Evolutionary conservation across 371 early-diverging fungal species (phyloP).

Genomic region (Coemansia sp.): DNA sequence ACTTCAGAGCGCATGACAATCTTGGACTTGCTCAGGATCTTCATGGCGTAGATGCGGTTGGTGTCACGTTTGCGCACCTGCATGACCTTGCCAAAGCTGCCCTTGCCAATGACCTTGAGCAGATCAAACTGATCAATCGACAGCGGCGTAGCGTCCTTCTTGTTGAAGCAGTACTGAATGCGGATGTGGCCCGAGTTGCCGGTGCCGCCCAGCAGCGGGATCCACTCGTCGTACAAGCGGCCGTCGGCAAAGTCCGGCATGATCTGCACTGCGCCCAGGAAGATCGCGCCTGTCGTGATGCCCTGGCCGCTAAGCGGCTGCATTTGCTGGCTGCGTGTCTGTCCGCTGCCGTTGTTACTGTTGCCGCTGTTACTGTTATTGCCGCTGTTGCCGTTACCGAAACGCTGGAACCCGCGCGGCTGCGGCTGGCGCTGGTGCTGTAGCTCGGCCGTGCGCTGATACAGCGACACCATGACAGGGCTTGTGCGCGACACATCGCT

Average conservation of each 20-base stretch:
- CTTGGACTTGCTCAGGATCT: constrained; percentile 91
- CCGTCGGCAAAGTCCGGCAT: constrained; percentile 65
- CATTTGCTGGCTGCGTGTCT: constrained; percentile 27
- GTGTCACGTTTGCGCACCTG: constrained; percentile 94
- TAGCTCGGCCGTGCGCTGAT: constrained; percentile 67
- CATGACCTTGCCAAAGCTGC: constrained; percentile 96
- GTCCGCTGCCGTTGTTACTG: constrained; percentile 7
- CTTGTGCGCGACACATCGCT: constrained; percentile 88
- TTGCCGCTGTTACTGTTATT: not conserved
- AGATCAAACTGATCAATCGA: constrained; percentile 91
- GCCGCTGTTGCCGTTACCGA: constrained; percentile 22
- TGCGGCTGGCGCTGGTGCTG: constrained; percentile 49
- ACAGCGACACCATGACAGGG: constrained; percentile 81
- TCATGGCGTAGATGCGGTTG: constrained; percentile 96
- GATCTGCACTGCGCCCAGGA: constrained; percentile 66
- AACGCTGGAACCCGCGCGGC: constrained; percentile 43
- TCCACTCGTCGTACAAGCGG: constrained; percentile 61
- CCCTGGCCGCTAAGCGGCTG: constrained; percentile 42
- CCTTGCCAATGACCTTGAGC: constrained; percentile 93
- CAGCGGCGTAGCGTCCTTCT: constrained; percentile 66
- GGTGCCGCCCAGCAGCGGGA: constrained; percentile 59
- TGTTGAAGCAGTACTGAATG: constrained; percentile 70
- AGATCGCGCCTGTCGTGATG: constrained; percentile 59
- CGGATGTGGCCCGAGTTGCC: constrained; percentile 59
- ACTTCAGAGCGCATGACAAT: constrained; percentile 90